Evolutionary conservation across 2,329 filamentous ascomycete genomes (phyloP), one percentile per base, ranked within the genome.

Genomic region (Juglanconis sp.): DNA sequence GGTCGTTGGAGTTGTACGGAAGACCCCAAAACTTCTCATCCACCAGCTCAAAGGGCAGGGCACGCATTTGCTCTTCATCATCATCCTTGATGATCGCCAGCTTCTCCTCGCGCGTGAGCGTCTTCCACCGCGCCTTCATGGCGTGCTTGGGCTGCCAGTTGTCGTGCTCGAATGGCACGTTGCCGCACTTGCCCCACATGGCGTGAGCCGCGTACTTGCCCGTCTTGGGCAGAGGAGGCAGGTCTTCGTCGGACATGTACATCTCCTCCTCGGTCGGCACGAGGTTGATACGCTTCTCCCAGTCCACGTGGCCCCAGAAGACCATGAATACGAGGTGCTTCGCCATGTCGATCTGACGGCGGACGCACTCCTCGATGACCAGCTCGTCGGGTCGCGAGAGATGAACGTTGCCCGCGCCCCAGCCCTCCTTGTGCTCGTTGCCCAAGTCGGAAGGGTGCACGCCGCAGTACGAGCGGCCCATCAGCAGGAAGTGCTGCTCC

Each of bases 271-370:
- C 70, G 9, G 72, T 76, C 2, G 83, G 81, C 0, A 79, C 76
- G 5, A 84, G 67, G 68, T 86, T 81, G 63, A 75, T 69, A 53
- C 82, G 79, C 1, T 78, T 83, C 4, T 69, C 53, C 55, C 77
- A 79, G 70, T 89, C 79, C 34, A 87, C 74, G 68, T 82, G 82
- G 1, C 89, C 89, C 77, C 83, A 90, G 15, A 83, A 63, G 65
- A 87, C 77, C 79, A 90, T 87, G 60, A 80, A 75, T 13, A 80
- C 66, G 51, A 87, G 76, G 66, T 82, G 77, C 11, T 75, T 63
- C 57, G 86, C 77, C n/a, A 90, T 69, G 30, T 78, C 64, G 38
- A 90, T 68, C 0, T 77, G 70, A 15, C 88, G 74, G 15, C 78
- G 73, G 0, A 81, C 70, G 0, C 80, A 74, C 68, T 92, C 88